A percentile compares a stretch with the other conserved stretches of the same genome.
These are phyloP conservation scores for Candida arabinofermentans DNA, from an alignment of 805 yeast genomes.

Conservation along the genomic window DNA sequence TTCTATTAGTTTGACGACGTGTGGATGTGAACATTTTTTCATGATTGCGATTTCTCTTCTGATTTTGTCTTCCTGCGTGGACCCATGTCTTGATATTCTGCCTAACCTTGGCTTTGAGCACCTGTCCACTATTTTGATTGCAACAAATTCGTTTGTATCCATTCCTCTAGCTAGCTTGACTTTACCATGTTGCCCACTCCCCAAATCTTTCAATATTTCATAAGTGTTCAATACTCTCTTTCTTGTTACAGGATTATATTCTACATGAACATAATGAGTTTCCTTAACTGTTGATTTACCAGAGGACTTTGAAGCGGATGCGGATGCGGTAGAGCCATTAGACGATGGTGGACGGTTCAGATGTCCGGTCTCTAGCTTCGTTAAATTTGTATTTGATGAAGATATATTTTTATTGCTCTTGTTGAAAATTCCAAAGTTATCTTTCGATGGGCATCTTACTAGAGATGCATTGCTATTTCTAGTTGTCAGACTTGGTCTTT, in stretches of 20 bases:
- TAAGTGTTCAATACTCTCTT: conserved; percentile 83
- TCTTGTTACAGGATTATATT: conserved; percentile 82
- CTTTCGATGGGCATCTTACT: conserved; percentile 14
- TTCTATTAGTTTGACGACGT: conserved; percentile 82
- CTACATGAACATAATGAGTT: conserved; percentile 72
- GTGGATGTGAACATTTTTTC: conserved; percentile 88
- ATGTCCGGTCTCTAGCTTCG: conserved; percentile 5
- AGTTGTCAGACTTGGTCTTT: conserved; percentile 6
- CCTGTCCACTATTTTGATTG: conserved; percentile 88
- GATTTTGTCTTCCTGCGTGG: conserved; percentile 61
- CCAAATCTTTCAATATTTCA: conserved; percentile 82
- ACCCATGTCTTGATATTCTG: conserved; percentile 28
- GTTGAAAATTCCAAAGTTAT: conserved; percentile 5
- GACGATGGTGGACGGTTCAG: too few species aligned
- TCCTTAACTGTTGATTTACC: conserved; percentile 58
- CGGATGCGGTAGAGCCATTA: conserved; percentile 2
- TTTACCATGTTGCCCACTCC: conserved; percentile 98
- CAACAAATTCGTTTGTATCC: conserved; percentile 64
- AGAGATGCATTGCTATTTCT: conserved; percentile 13
- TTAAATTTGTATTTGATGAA: not conserved
- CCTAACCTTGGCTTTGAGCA: conserved; percentile 54
- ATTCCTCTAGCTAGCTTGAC: conserved; percentile 85
- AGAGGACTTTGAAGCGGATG: not conserved
- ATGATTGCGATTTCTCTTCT: conserved; percentile 88
- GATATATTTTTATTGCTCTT: conserved; percentile 3